Conservation (phyloP, 2,329 filamentous ascomycete species). For the Paecilomyces sp. region DNA sequence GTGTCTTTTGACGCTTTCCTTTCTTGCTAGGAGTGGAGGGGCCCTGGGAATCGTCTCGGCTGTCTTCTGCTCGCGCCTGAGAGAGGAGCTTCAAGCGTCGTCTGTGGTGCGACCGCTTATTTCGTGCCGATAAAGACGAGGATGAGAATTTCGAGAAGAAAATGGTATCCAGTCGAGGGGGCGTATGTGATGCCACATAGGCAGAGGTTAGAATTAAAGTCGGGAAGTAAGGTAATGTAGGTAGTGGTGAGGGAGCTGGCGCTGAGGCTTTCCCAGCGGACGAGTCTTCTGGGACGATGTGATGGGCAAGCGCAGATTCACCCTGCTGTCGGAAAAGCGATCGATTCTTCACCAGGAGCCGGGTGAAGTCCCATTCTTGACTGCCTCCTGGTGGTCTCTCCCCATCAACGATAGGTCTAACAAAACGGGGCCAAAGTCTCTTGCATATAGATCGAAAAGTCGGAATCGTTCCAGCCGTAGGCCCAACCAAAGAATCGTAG, state of each 20-base stretch:
- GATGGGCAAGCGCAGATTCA: constrained; percentile 37
- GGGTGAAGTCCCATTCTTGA: constrained; percentile 72
- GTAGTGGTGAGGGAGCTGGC: constrained; percentile 21
- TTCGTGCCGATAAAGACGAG: constrained; percentile 33
- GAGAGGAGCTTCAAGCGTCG: constrained; percentile 35
- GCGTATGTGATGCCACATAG: constrained; percentile 42
- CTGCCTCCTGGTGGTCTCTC: constrained; percentile 41
- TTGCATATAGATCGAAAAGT: constrained; percentile 63
- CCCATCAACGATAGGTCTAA: constrained; percentile 67
- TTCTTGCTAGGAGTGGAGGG: constrained; percentile 25
- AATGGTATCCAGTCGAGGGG: constrained; percentile 40
- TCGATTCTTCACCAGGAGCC: constrained; percentile 58
- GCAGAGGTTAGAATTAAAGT: constrained; percentile 40
- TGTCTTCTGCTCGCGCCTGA: constrained; percentile 29
- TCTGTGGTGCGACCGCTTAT: constrained; percentile 38
- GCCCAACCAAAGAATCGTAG: constrained; percentile 77
- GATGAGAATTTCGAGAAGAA: constrained; percentile 45
- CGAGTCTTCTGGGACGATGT: constrained; percentile 26
- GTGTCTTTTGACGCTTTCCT: constrained; percentile 28
- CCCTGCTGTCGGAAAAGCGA: constrained; percentile 39
- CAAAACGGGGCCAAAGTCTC: constrained; percentile 79
- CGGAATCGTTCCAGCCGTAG: constrained; percentile 71
- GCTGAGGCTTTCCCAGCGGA: background rate
- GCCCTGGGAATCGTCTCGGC: constrained; percentile 18
- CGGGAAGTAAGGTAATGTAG: constrained; percentile 39